phyloP scores from a whole-genome alignment of 2,329 filamentous ascomycete genomes.

The Apiospora marii region DNA sequence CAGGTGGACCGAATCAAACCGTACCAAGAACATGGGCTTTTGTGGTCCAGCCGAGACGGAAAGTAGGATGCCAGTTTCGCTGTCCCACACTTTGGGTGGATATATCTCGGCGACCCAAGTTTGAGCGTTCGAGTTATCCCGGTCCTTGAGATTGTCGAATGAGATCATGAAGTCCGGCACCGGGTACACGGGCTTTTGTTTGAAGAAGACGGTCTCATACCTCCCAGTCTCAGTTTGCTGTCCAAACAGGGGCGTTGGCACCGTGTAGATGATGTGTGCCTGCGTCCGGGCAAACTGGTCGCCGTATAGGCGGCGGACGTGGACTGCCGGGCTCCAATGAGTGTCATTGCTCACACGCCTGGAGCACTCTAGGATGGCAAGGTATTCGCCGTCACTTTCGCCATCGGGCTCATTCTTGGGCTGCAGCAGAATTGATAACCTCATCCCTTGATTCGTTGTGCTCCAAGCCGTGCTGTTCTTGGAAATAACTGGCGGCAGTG shows the following conservation, averaged over 20 bases:
- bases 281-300: background rate
- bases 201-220: background rate
- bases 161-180: background rate
- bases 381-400: background rate
- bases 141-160: background rate
- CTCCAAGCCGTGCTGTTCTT: background rate
- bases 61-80: background rate
- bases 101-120: background rate
- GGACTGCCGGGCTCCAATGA: background rate
- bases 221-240: background rate
- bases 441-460: background rate
- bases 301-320: background rate
- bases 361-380: background rate
- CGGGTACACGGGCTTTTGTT: background rate
- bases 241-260: background rate
- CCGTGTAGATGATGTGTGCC: background rate
- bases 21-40: background rate
- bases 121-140: background rate
- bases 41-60: background rate
- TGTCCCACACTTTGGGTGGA: background rate
- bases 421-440: background rate
- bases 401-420: background rate
- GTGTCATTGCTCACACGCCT: background rate
- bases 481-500: background rate
- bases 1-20: background rate